Evolutionary conservation across 805 yeast species (phyloP), one percentile per base, ranked within the genome.

Genomic region (Lachancea thermotolerans): DNA sequence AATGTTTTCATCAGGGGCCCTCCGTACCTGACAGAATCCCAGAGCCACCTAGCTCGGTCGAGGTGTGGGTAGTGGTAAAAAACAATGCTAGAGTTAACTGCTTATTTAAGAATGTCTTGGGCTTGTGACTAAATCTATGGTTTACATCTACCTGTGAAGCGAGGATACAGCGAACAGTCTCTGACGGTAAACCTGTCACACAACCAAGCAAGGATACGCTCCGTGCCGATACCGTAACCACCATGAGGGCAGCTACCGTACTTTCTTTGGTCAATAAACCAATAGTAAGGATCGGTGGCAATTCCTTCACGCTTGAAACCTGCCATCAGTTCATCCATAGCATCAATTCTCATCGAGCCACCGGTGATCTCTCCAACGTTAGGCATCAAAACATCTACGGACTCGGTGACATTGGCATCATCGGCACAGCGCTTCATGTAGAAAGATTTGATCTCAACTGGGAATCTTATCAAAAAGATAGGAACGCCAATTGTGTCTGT

Each of bases 191-290:
- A 93, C 70, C 99, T 78, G 78, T 90, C 83, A 73, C 96, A 89
- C 64, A 93, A 77, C 99, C 99, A 93, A 34, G 99, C 99, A 57
- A 93, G 76, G 61, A 93, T 87, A 72, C 99, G 85, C 73, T 93
- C 99, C 31, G 96, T 88, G 55, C 99, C 99, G 54, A 93, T 71
- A 61, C 99, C 99, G 72, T 93, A 93, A 56, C 99, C 99, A 68
- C 99, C 99, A 65, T 93, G 99, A 35, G 97, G 97, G 70, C 87
- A 85, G 10, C 97, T 84, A 67, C 99, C 99, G 71, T 93, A 93
- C 70, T 85, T 83, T 71, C 99, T 82, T 72, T 85, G 91, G 65
- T 93, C 99, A 48, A 79, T 79, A 71, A 86, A 95, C 97, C 97
- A 93, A 76, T 91, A 90, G 78, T 93, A 93, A 30, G 91, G 74